These are phyloP conservation scores for Senecio squalidus DNA, from an alignment of 140 eudicot genomes.

Conservation along the genomic window DNA sequence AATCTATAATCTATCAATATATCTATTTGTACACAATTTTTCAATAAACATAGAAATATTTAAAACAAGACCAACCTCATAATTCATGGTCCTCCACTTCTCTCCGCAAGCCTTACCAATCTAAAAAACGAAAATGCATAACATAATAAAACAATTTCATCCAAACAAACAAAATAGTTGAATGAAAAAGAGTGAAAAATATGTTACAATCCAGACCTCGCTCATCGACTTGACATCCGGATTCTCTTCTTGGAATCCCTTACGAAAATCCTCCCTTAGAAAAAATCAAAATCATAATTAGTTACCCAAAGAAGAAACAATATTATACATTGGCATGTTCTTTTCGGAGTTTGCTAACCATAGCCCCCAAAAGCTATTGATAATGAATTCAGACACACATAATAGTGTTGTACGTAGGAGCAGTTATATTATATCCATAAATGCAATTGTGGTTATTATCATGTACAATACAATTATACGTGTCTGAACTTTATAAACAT, in stretches of 20 bases:
- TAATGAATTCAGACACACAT: no score
- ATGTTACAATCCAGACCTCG: conserved; percentile 41
- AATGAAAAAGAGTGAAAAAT: conserved; percentile 1
- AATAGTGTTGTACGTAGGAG: no score
- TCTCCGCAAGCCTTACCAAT: conserved; percentile 96
- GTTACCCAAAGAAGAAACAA: conserved; percentile 14
- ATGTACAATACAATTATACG: no score
- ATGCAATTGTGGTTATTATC: background rate
- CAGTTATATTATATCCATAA: no score
- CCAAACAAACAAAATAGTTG: background rate
- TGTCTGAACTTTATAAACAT: no score
- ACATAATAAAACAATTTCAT: background rate
- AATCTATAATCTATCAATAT: no score
- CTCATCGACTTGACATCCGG: conserved; percentile 90
- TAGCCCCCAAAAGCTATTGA: no score
- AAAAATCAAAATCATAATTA: background rate
- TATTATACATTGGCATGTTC: no score
- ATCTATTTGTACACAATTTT: background rate
- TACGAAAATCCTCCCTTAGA: conserved; percentile 92
- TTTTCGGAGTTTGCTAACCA: no score
- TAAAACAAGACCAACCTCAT: conserved; percentile 49
- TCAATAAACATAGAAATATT: conserved; percentile 1
- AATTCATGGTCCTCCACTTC: conserved; percentile 92
- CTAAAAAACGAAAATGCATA: conserved; percentile 33
- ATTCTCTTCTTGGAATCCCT: conserved; percentile 74